Conservation (phyloP, 2,329 filamentous ascomycete species). For the Parafenestella ontariensis region DNA sequence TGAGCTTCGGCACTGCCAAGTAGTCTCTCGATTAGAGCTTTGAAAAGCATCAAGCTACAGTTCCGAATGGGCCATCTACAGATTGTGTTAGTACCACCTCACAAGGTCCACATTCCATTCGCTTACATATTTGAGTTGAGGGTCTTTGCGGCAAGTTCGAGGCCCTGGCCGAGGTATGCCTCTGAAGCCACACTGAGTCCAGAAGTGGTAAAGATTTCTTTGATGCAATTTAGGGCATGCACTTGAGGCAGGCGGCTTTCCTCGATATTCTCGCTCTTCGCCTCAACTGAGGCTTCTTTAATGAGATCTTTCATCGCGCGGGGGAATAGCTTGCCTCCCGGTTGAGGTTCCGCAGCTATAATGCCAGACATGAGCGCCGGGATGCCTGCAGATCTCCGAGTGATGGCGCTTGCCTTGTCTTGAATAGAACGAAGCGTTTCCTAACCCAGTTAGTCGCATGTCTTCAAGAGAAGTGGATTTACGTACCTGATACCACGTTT, state of each 20-base stretch:
- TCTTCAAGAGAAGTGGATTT: rapidly evolving
- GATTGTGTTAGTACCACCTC: background rate
- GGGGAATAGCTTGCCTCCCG: slow-evolving; percentile 63
- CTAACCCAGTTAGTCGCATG: slow-evolving; percentile 46
- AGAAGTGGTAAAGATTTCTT: slow-evolving; percentile 88
- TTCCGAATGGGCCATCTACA: slow-evolving; percentile 90
- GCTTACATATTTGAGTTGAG: slow-evolving; percentile 78
- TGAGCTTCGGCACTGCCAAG: slow-evolving; percentile 73
- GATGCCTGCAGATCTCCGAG: slow-evolving; percentile 88
- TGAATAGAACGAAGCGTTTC: slow-evolving; percentile 74
- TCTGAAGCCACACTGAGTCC: slow-evolving; percentile 77
- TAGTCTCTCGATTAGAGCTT: slow-evolving; percentile 80
- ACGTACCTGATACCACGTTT: slow-evolving; percentile 69
- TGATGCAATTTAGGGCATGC: slow-evolving; percentile 91
- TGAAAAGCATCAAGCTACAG: slow-evolving; percentile 86
- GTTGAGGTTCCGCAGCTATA: slow-evolving; percentile 71
- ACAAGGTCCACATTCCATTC: background rate
- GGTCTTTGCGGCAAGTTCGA: slow-evolving; percentile 81
- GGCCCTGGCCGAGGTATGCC: slow-evolving; percentile 72
- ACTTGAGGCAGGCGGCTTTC: slow-evolving; percentile 80
- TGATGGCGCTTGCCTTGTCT: slow-evolving; percentile 78
- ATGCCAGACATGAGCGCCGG: slow-evolving; percentile 86
- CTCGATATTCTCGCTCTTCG: slow-evolving; percentile 61
- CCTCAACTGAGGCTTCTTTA: slow-evolving; percentile 63
- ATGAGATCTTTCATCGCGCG: slow-evolving; percentile 69